phyloP scores from a whole-genome alignment of 495 filamentous ascomycete genomes.

The Pyronema domesticum region DNA sequence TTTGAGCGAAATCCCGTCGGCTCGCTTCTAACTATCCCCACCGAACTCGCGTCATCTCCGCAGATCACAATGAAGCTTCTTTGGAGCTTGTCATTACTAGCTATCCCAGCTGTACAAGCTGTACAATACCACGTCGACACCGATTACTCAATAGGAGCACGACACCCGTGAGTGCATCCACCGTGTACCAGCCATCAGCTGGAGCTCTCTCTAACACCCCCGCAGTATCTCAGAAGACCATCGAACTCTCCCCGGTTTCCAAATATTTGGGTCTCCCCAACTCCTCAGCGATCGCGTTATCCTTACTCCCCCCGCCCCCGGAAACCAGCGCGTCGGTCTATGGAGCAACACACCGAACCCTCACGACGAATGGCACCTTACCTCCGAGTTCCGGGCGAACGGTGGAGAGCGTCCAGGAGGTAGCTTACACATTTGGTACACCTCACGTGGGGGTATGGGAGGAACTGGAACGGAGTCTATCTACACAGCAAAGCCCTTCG shows the following conservation, averaged over 20 bases:
- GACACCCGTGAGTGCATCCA: conserved; percentile 15
- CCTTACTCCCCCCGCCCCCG: conserved; percentile 73
- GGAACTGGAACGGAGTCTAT: conserved; percentile 12
- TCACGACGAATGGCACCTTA: conserved; percentile 54
- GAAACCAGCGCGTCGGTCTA: conserved; percentile 63
- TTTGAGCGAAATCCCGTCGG: too few relatives aligned
- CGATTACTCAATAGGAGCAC: conserved; percentile 19
- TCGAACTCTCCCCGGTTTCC: conserved; percentile 44
- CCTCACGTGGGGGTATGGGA: conserved; percentile 28
- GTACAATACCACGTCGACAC: conserved; percentile 4
- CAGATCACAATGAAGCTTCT: not conserved
- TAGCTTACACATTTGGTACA: conserved; percentile 88
- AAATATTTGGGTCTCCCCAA: conserved; percentile 56
- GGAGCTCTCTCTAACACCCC: not conserved
- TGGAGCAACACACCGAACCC: conserved; percentile 55
- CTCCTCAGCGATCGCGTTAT: conserved; percentile 81
- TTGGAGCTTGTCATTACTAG: conserved; percentile 3
- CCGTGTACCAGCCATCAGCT: conserved; percentile 18
- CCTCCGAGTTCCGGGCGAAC: conserved; percentile 71
- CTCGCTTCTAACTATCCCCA: too few relatives aligned
- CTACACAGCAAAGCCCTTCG: conserved; percentile 27
- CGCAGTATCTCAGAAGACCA: conserved; percentile 39
- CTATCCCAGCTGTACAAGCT: conserved; percentile 1
- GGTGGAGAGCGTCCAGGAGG: conserved; percentile 74
- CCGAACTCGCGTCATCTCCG: too few relatives aligned